phyloP scores from a whole-genome alignment of 1,284 basidiomycete species.

The Sporisorium graminicola region DNA sequence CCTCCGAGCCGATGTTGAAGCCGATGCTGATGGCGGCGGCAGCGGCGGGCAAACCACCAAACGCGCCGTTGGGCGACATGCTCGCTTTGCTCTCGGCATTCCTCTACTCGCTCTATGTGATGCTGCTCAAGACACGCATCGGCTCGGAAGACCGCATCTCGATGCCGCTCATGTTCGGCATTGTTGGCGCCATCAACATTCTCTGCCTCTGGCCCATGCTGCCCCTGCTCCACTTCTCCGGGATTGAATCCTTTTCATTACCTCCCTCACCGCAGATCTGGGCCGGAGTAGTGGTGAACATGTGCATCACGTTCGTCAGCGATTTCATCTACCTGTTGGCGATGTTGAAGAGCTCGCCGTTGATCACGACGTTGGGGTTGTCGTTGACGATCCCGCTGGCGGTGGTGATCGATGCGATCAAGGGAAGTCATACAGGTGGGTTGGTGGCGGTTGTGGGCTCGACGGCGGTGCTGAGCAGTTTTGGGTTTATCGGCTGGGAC shows the following conservation, averaged over 20 bases:
- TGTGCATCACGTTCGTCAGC: constrained; percentile 73
- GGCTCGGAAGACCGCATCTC: constrained; percentile 71
- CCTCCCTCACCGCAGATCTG: constrained; percentile 77
- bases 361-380: constrained; percentile 89
- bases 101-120: constrained; percentile 90
- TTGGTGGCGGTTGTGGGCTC: constrained; percentile 52
- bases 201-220: constrained; percentile 84
- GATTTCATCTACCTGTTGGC: constrained; percentile 72
- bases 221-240: constrained; percentile 81
- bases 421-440: constrained; percentile 71
- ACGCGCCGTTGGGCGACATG: constrained; percentile 62
- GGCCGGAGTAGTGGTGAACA: constrained; percentile 82
- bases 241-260: constrained; percentile 81
- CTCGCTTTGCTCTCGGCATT: constrained; percentile 66
- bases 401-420: constrained; percentile 81
- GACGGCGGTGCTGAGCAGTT: constrained; percentile 58
- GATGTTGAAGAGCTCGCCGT: constrained; percentile 93
- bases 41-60: constrained; percentile 37
- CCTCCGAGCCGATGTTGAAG: too few relatives aligned
- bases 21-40: too few relatives aligned
- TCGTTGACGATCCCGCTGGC: constrained; percentile 94
- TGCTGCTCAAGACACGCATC: constrained; percentile 79
- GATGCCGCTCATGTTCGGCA: constrained; percentile 73
- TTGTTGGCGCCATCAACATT: constrained; percentile 89
- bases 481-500: constrained; percentile 47